Evolutionary conservation across 768 basidiomycete genomes (phyloP).

Genomic region (Crassisporium funariophilum): DNA sequence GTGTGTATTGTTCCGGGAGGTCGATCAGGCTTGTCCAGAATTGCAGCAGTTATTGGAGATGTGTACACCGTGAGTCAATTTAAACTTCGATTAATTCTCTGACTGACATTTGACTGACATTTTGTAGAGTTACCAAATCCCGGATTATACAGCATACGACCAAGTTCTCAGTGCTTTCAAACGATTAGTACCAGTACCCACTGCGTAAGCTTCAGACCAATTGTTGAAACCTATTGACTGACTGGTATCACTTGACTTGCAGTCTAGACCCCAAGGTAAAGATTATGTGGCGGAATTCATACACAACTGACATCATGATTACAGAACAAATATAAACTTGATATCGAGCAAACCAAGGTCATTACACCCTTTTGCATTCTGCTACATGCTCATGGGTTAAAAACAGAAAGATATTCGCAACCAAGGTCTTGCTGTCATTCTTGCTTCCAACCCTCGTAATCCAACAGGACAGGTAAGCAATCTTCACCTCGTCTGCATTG

Average conservation of each 20-base stretch:
- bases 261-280: constrained; percentile 37
- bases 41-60: constrained; percentile 90
- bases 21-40: constrained; percentile 83
- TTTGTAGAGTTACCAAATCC: constrained; percentile 86
- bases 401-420: constrained; percentile 73
- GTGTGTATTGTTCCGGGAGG: constrained; percentile 96
- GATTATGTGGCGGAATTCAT: not conserved
- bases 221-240: not conserved
- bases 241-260: not conserved
- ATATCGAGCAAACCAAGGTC: constrained; percentile 80
- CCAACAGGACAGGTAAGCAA: constrained; percentile 85
- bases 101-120: constrained; percentile 9
- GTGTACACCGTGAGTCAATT: constrained; percentile 68
- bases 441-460: constrained; percentile 95
- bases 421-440: constrained; percentile 82
- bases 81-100: not conserved
- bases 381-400: constrained; percentile 36
- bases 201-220: constrained; percentile 58
- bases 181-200: constrained; percentile 88
- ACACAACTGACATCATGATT: constrained; percentile 1
- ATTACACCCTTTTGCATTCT: not conserved
- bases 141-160: constrained; percentile 90
- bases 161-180: constrained; percentile 86
- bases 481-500: not conserved
- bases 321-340: constrained; percentile 69